phyloP scores from a whole-genome alignment of 805 yeast genomes.

The Crinitomyces ghanaensis region DNA sequence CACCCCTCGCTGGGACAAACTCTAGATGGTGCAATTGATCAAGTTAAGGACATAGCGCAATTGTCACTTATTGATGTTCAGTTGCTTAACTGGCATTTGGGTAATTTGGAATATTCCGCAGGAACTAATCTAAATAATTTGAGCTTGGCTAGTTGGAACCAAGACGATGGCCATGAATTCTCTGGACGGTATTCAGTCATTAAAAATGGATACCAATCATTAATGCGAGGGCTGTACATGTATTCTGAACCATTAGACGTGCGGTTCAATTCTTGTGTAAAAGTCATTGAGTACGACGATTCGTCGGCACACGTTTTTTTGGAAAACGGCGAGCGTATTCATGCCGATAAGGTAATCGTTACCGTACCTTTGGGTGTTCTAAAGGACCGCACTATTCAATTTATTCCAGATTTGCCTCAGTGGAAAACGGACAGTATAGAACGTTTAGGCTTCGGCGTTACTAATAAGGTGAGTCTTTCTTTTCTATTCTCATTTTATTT shows the following conservation, averaged over 20 bases:
- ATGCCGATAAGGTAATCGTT: constrained; percentile 29
- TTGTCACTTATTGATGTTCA: constrained; percentile 26
- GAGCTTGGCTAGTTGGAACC: constrained; percentile 31
- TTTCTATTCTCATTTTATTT: background rate
- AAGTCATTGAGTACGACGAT: constrained; percentile 27
- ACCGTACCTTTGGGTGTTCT: constrained; percentile 33
- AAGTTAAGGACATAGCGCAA: constrained; percentile 23
- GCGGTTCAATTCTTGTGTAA: constrained; percentile 29
- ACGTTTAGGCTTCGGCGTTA: constrained; percentile 30
- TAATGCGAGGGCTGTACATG: constrained; percentile 28
- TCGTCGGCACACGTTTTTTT: constrained; percentile 24
- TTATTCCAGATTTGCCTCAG: constrained; percentile 32
- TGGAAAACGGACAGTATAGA: constrained; percentile 31
- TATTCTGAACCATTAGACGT: constrained; percentile 30
- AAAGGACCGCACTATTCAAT: constrained; percentile 28
- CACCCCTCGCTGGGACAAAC: constrained; percentile 29
- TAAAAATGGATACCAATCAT: constrained; percentile 26
- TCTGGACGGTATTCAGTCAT: constrained; percentile 30
- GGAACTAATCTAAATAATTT: constrained; percentile 27
- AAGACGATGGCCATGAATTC: constrained; percentile 30
- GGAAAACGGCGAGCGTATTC: constrained; percentile 31
- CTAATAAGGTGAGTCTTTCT: constrained; percentile 24
- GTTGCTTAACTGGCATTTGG: constrained; percentile 30
- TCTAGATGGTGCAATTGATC: constrained; percentile 24
- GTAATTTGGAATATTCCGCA: constrained; percentile 29